These are phyloP conservation scores for Fomes fomentarius DNA, from an alignment of 1,284 basidiomycete species.

Conservation along the genomic window DNA sequence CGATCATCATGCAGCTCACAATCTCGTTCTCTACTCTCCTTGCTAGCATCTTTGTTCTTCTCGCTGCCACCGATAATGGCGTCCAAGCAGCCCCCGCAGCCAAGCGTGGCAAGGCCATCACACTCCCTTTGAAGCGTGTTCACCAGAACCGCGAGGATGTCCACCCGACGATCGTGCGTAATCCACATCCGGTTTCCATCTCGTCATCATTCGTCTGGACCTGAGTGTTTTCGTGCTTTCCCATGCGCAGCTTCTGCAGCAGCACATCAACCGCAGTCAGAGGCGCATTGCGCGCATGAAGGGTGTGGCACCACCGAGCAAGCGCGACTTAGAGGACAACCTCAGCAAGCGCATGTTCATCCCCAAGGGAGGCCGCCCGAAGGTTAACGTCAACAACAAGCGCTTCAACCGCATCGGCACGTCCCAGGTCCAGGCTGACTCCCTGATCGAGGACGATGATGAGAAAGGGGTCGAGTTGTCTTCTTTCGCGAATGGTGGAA, in stretches of 20 bases:
- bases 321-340: conserved; percentile 50
- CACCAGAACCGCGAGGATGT: conserved; percentile 43
- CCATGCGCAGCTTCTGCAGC: conserved; percentile 61
- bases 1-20: conserved; percentile 59
- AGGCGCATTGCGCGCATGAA: conserved; percentile 73
- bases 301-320: conserved; percentile 54
- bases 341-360: conserved; percentile 57
- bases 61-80: conserved; percentile 38
- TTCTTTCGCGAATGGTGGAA: conserved; percentile 15
- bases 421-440: conserved; percentile 5
- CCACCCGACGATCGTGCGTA: conserved; percentile 67
- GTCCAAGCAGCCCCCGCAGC: conserved; percentile 45
- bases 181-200: not conserved
- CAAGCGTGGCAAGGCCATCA: conserved; percentile 44
- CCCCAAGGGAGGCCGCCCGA: conserved; percentile 27
- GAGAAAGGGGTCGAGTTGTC: conserved; percentile 1
- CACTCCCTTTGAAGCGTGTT: conserved; percentile 59
- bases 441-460: conserved; percentile 8
- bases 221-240: not conserved
- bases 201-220: no score
- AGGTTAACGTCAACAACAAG: conserved; percentile 33
- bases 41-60: conserved; percentile 51
- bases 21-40: conserved; percentile 56
- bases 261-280: conserved; percentile 68
- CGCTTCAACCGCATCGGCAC: conserved; percentile 40